Evolutionary conservation across 2,329 filamentous ascomycete genomes (phyloP).

Genomic region (Colletotrichum cuscutae): DNA sequence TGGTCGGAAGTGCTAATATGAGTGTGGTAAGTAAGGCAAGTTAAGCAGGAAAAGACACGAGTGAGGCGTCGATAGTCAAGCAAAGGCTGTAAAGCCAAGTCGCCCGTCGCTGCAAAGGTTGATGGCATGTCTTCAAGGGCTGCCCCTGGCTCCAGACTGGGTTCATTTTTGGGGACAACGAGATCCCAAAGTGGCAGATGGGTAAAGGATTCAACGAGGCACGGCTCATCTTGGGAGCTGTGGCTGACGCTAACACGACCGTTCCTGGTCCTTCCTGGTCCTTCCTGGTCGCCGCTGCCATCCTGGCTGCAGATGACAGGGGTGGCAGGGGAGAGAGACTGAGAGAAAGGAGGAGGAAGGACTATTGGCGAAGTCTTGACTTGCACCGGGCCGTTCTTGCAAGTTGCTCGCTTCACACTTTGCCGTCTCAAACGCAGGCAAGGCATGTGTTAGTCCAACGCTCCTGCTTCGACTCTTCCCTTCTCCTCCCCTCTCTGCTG

Average conservation of each 20-base stretch:
- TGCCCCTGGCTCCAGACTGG: conserved; percentile 19
- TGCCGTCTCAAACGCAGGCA: not conserved
- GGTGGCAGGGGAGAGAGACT: not conserved
- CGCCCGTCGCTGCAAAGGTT: not conserved
- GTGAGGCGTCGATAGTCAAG: not conserved
- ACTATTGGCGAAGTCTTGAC: not conserved
- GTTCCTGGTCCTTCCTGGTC: conserved; percentile 16
- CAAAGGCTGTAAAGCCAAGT: not conserved
- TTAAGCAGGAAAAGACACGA: not conserved
- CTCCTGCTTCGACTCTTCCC: conserved; percentile 18
- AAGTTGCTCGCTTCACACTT: conserved; percentile 4
- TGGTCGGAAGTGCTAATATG: not conserved
- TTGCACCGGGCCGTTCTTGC: not conserved
- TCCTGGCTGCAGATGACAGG: not conserved
- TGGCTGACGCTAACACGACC: conserved; percentile 14
- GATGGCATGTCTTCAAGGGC: not conserved
- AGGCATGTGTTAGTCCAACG: not conserved
- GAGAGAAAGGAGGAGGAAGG: too few relatives aligned
- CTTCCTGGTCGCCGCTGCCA: not conserved
- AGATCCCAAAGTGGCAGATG: conserved; percentile 12
- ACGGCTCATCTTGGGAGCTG: conserved; percentile 7
- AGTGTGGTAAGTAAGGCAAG: not conserved
- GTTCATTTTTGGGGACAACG: conserved; percentile 9
- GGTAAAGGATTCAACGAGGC: not conserved
- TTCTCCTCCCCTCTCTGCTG: not conserved